A percentile compares a stretch with the other conserved stretches of the same genome.
phyloP scores from a whole-genome alignment of 2,329 filamentous ascomycete genomes.

The Sporothrix curviconia region DNA sequence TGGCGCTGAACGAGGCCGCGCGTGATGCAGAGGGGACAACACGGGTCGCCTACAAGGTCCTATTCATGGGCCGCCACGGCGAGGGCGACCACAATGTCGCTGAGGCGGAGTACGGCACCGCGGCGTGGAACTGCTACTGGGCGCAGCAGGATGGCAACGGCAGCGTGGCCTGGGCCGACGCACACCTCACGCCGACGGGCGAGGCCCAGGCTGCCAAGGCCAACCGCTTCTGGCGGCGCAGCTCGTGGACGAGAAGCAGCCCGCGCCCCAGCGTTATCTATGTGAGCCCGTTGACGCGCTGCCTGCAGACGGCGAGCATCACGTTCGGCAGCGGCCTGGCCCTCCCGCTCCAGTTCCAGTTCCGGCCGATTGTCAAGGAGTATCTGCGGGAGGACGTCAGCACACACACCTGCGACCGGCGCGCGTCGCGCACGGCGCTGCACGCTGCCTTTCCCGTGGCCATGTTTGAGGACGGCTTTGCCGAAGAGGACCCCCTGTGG shows the following conservation, averaged over 20 bases:
- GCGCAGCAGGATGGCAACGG: slow-evolving; percentile 55
- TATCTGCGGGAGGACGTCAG: slow-evolving; percentile 59
- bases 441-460: slow-evolving; percentile 44
- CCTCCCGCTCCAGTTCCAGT: slow-evolving; percentile 44
- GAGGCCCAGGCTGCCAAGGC: slow-evolving; percentile 51
- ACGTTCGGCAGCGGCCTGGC: slow-evolving; percentile 52
- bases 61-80: slow-evolving; percentile 64
- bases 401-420: slow-evolving; percentile 62
- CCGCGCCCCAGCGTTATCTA: slow-evolving; percentile 59
- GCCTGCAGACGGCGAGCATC: slow-evolving; percentile 54
- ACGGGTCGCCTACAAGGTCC: slow-evolving; percentile 49
- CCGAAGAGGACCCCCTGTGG: slow-evolving; percentile 47
- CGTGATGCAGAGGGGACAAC: neutral
- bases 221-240: slow-evolving; percentile 51
- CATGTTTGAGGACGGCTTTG: slow-evolving; percentile 54
- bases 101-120: slow-evolving; percentile 60
- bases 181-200: slow-evolving; percentile 53
- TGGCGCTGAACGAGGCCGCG: neutral
- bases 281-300: slow-evolving; percentile 56
- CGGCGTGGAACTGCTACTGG: slow-evolving; percentile 66
- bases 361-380: slow-evolving; percentile 57
- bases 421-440: slow-evolving; percentile 50
- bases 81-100: slow-evolving; percentile 60
- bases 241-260: slow-evolving; percentile 47
- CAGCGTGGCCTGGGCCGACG: slow-evolving; percentile 53